Conservation (phyloP, 495 filamentous ascomycete genomes). For the Lophium mytilinum region DNA sequence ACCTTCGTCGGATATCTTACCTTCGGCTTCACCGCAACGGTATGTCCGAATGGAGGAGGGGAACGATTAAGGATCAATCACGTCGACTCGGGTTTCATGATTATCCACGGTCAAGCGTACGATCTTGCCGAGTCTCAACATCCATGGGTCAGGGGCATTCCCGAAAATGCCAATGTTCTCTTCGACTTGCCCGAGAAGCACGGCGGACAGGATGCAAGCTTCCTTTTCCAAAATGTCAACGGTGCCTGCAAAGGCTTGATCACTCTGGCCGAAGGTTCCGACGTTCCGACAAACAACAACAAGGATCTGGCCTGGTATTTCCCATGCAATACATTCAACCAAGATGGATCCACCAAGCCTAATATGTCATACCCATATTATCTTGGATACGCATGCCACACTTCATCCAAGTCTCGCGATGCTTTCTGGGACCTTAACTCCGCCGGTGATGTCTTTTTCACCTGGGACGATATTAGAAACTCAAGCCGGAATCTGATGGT, state of each 20-base stretch:
- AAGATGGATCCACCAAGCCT: slow-evolving; percentile 75
- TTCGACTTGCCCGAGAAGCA: slow-evolving; percentile 74
- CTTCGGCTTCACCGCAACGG: slow-evolving; percentile 86
- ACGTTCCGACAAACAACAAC: slow-evolving; percentile 65
- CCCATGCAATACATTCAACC: slow-evolving; percentile 83
- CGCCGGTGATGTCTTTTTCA: slow-evolving; percentile 79
- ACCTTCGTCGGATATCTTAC: slow-evolving; percentile 91
- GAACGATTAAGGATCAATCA: slow-evolving; percentile 69
- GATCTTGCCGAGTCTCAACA: slow-evolving; percentile 70
- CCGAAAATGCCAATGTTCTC: slow-evolving; percentile 59
- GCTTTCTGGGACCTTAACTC: slow-evolving; percentile 61
- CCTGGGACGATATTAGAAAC: slow-evolving; percentile 92
- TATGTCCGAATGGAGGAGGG: slow-evolving; percentile 62
- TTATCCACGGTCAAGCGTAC: slow-evolving; percentile 88
- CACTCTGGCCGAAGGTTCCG: slow-evolving; percentile 57
- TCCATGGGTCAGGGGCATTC: slow-evolving; percentile 70
- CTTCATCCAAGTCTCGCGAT: slow-evolving; percentile 53
- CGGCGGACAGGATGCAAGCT: slow-evolving; percentile 85
- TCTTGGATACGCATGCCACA: slow-evolving; percentile 86
- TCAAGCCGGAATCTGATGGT: slow-evolving; percentile 79
- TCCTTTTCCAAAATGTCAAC: slow-evolving; percentile 98
- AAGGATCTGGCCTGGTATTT: slow-evolving; percentile 94
- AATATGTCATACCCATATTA: slow-evolving; percentile 71
- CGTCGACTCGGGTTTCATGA: slow-evolving; percentile 77
- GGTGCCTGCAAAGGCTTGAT: slow-evolving; percentile 93